These are phyloP conservation scores for Cajanus cajan DNA, from an alignment of 306 rosid species.

Conservation along the genomic window DNA sequence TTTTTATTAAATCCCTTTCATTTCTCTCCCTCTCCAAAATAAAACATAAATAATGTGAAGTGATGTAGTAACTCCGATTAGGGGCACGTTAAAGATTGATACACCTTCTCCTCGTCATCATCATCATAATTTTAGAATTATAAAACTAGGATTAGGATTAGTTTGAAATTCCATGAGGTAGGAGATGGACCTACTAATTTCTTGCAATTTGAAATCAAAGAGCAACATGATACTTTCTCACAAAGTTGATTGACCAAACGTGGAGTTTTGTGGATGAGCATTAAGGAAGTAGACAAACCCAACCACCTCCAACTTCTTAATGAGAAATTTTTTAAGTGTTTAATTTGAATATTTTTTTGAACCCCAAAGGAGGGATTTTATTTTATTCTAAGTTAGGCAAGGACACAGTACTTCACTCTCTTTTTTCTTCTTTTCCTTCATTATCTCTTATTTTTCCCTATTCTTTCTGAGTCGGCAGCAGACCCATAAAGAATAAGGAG, in stretches of 20 bases:
- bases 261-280: conserved; percentile 45
- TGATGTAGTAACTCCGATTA: background rate
- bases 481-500: conserved; percentile 14
- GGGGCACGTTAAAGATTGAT: conserved; percentile 13
- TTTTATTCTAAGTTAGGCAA: conserved; percentile 27
- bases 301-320: conserved; percentile 38
- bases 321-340: background rate
- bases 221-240: conserved; percentile 18
- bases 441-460: background rate
- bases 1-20: no score
- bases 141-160: conserved; percentile 26
- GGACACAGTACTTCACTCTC: conserved; percentile 4
- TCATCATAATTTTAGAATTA: conserved; percentile 1
- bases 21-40: no score
- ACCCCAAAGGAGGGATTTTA: conserved; percentile 20
- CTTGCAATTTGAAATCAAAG: conserved; percentile 11
- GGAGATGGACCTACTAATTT: conserved; percentile 21
- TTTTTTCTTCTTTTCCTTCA: background rate
- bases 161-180: conserved; percentile 6
- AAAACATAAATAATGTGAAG: no score
- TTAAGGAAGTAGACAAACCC: conserved; percentile 35
- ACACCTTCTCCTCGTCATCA: background rate
- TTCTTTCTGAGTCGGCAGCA: background rate
- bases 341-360: conserved; percentile 22
- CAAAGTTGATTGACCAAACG: conserved; percentile 33